Conservation (phyloP, 192 early-diverging fungal species). For the Podila minutissima region DNA sequence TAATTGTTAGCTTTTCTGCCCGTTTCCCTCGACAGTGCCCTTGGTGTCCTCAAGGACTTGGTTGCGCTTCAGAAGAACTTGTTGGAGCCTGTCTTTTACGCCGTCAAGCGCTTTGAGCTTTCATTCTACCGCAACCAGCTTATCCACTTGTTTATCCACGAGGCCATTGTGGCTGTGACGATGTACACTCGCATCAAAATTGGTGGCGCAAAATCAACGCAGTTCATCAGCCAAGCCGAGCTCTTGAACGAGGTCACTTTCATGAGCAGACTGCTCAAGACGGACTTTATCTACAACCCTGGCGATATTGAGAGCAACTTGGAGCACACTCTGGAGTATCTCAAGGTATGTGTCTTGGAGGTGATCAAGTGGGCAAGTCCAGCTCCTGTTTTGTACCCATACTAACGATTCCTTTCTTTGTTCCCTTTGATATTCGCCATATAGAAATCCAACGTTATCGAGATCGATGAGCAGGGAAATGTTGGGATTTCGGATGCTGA, state of each 20-base stretch:
- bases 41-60: conserved; percentile 76
- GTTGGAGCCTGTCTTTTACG: conserved; percentile 86
- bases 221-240: conserved; percentile 64
- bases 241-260: conserved; percentile 76
- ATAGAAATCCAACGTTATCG: conserved; percentile 59
- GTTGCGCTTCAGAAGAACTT: conserved; percentile 80
- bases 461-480: conserved; percentile 54
- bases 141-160: conserved; percentile 44
- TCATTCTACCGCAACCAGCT: conserved; percentile 88
- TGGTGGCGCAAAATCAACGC: conserved; percentile 75
- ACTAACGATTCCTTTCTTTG: not conserved
- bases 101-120: conserved; percentile 82
- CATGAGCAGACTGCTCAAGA: conserved; percentile 77
- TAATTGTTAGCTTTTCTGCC: no score
- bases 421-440: not conserved
- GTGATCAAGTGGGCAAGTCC: no score
- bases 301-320: conserved; percentile 76
- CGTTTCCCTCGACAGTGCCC: conserved; percentile 45
- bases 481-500: conserved; percentile 63
- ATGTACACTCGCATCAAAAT: conserved; percentile 83
- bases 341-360: conserved; percentile 44
- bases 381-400: no score
- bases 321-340: conserved; percentile 64
- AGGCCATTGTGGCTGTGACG: conserved; percentile 77
- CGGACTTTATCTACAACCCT: conserved; percentile 84